phyloP scores from a whole-genome alignment of 2,329 filamentous ascomycete genomes.

The Aspergillus sp. region DNA sequence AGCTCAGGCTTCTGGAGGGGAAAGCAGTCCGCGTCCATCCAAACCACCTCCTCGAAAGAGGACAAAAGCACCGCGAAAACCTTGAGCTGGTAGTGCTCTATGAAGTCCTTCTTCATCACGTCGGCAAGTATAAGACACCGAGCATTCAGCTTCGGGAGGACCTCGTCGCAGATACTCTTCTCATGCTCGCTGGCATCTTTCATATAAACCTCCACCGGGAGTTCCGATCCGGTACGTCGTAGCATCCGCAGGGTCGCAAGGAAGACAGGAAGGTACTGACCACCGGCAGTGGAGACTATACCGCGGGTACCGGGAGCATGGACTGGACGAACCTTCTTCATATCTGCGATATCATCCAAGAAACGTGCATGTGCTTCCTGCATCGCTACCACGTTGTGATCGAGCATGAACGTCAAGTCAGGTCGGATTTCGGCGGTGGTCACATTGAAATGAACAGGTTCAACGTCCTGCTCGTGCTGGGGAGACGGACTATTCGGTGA shows the following conservation, averaged over 20 bases:
- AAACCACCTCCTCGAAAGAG: conserved; percentile 59
- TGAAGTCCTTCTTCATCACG: conserved; percentile 37
- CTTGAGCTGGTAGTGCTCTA: conserved; percentile 56
- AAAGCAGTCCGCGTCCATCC: conserved; percentile 60
- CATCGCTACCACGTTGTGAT: conserved; percentile 36
- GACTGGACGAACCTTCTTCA: conserved; percentile 29
- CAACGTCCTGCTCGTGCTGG: conserved; percentile 23
- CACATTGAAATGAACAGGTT: conserved; percentile 30
- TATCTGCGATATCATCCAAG: conserved; percentile 33
- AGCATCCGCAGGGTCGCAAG: conserved; percentile 54
- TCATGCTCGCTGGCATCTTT: conserved; percentile 42
- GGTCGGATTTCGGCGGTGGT: conserved; percentile 30
- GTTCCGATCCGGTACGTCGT: conserved; percentile 49
- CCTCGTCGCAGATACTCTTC: conserved; percentile 38
- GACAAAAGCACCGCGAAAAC: conserved; percentile 59
- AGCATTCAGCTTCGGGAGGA: conserved; percentile 44
- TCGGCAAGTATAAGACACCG: conserved; percentile 45
- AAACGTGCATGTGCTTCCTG: conserved; percentile 43
- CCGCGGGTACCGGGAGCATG: conserved; percentile 45
- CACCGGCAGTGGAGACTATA: conserved; percentile 53
- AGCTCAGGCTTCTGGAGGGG: conserved; percentile 47
- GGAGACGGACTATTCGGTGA: conserved; percentile 32
- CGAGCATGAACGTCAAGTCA: conserved; percentile 35
- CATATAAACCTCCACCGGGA: conserved; percentile 51
- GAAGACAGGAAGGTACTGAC: conserved; percentile 50